Conservation (phyloP, 768 basidiomycete genomes). For the Mycena rebaudengoi region DNA sequence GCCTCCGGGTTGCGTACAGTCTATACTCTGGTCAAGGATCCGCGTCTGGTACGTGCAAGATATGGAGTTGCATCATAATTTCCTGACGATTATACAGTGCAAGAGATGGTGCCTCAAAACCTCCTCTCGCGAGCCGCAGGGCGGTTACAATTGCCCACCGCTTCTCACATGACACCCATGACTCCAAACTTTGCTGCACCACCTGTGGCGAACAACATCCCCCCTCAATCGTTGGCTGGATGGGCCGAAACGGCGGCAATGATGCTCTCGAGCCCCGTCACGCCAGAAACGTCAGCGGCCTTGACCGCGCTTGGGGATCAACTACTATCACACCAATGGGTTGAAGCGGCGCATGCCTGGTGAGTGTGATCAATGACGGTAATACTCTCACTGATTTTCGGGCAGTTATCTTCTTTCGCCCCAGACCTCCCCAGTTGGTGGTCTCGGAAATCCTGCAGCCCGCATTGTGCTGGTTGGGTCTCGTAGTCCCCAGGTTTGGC, state of each 20-base stretch:
- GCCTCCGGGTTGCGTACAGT: constrained; percentile 83
- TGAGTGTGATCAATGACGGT: constrained; percentile 46
- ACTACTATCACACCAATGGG: constrained; percentile 73
- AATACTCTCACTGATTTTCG: constrained; percentile 10
- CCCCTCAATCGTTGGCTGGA: constrained; percentile 68
- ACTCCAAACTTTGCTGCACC: constrained; percentile 69
- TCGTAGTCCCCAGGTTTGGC: constrained; percentile 58
- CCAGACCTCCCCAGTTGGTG: constrained; percentile 78
- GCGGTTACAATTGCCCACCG: constrained; percentile 48
- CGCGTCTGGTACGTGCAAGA: constrained; percentile 63
- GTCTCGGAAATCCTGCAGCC: constrained; percentile 69
- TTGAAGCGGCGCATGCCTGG: constrained; percentile 94
- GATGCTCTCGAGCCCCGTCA: constrained; percentile 77
- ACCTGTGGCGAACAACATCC: constrained; percentile 54
- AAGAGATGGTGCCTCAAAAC: constrained; percentile 74
- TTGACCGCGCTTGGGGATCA: constrained; percentile 88
- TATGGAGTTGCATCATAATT: neutral
- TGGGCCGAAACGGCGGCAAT: constrained; percentile 92
- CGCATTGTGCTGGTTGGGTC: constrained; percentile 81
- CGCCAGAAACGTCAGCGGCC: constrained; percentile 73
- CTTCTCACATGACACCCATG: constrained; percentile 59
- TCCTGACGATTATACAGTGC: constrained; percentile 54
- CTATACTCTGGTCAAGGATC: constrained; percentile 86
- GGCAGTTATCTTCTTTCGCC: constrained; percentile 87
- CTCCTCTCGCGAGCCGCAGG: constrained; percentile 52